Evolutionary conservation across 768 basidiomycete genomes (phyloP).

Genomic region (Auricularia heimuer): DNA sequence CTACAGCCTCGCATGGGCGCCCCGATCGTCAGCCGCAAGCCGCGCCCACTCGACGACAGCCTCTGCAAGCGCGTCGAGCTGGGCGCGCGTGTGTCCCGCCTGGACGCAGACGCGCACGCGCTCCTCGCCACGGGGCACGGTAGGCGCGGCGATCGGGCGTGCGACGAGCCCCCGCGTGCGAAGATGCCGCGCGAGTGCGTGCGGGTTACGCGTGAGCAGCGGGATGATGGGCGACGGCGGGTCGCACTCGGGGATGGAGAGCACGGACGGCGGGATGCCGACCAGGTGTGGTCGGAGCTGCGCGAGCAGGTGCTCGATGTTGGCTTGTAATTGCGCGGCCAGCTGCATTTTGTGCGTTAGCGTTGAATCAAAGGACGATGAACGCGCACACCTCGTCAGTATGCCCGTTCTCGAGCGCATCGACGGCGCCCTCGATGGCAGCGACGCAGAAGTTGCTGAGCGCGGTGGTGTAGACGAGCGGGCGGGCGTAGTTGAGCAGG

Average conservation of each 20-base stretch:
- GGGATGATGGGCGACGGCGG: constrained; percentile 71
- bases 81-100: constrained; percentile 54
- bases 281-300: constrained; percentile 26
- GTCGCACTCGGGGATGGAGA: constrained; percentile 10
- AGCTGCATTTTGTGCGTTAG: neutral
- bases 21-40: too few relatives aligned
- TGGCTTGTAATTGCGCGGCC: constrained; percentile 22
- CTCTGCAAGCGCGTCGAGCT: constrained; percentile 48
- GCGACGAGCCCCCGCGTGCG: constrained; percentile 39
- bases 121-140: constrained; percentile 78
- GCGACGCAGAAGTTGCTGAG: constrained; percentile 68
- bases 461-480: constrained; percentile 87
- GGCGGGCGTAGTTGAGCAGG: constrained; percentile 83
- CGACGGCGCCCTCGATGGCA: constrained; percentile 68
- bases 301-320: constrained; percentile 23
- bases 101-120: constrained; percentile 86
- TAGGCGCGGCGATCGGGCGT: constrained; percentile 76
- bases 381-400: constrained; percentile 41
- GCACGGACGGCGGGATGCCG: constrained; percentile 19
- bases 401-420: constrained; percentile 60
- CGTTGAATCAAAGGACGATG: neutral
- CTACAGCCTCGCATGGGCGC: too few relatives aligned
- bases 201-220: constrained; percentile 66
- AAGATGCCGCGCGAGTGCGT: constrained; percentile 64
- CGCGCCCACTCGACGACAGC: constrained; percentile 28